phyloP scores from a whole-genome alignment of 768 basidiomycete species.

The Plicaturopsis crispa region DNA sequence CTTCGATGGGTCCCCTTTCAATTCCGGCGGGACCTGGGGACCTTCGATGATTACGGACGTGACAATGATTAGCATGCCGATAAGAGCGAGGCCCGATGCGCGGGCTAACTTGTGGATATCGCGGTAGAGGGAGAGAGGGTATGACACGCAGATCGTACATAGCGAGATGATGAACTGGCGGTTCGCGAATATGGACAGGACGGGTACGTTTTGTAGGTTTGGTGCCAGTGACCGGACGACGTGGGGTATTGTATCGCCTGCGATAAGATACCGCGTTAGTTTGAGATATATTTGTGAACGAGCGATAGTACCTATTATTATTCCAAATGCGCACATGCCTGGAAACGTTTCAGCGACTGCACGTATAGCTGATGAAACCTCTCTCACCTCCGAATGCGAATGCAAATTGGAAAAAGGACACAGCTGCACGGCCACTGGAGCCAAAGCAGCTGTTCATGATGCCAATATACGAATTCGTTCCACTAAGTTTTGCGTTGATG shows the following conservation, averaged over 20 bases:
- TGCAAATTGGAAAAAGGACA: constrained; percentile 95
- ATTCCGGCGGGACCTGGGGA: constrained; percentile 59
- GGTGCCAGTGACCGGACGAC: constrained; percentile 88
- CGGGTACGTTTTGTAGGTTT: constrained; percentile 40
- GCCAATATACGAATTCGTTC: constrained; percentile 85
- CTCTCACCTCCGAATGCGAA: constrained; percentile 91
- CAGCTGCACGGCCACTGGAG: constrained; percentile 80
- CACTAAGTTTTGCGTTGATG: constrained; percentile 92
- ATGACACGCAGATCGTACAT: constrained; percentile 84
- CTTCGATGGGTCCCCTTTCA: constrained; percentile 71
- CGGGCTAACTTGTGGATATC: constrained; percentile 96
- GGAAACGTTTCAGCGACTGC: not conserved
- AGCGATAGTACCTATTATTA: constrained; percentile 63
- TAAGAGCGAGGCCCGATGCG: constrained; percentile 83
- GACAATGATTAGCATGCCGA: constrained; percentile 95
- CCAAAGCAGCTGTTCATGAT: constrained; percentile 96
- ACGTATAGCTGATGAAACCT: not conserved
- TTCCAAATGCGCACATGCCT: constrained; percentile 98
- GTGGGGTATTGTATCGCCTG: constrained; percentile 93
- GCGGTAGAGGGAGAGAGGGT: constrained; percentile 90
- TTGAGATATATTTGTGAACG: not conserved
- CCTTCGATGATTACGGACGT: constrained; percentile 77
- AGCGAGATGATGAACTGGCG: constrained; percentile 86
- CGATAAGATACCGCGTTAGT: constrained; percentile 1
- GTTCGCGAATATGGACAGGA: constrained; percentile 73